A percentile compares a stretch with the other conserved stretches of the same genome.
Evolutionary conservation across 192 early-diverging fungal species (phyloP).

Genomic region (Coemansia sp.): DNA sequence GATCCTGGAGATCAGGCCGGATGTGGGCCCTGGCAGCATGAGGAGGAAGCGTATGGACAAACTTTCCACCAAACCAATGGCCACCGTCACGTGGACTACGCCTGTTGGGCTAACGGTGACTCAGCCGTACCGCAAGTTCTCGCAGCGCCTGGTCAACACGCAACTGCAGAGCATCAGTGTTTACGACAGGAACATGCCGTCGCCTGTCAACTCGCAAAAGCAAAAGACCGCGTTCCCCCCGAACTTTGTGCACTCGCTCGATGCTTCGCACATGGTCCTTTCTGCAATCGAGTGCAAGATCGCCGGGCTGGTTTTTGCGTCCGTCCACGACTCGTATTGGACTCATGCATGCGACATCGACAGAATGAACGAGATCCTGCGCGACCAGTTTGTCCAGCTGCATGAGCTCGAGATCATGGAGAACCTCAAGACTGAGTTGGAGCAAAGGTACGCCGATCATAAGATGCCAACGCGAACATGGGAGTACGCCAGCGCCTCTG

Average conservation of each 20-base stretch:
- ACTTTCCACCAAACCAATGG: constrained; percentile 67
- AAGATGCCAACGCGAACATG: constrained; percentile 59
- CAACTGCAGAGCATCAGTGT: constrained; percentile 76
- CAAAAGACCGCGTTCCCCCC: constrained; percentile 97
- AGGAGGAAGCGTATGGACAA: constrained; percentile 36
- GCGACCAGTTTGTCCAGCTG: constrained; percentile 86
- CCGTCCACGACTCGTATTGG: constrained; percentile 99
- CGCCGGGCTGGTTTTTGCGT: constrained; percentile 80
- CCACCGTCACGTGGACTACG: constrained; percentile 93
- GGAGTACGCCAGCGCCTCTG: constrained; percentile 51
- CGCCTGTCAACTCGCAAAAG: constrained; percentile 87
- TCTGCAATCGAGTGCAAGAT: constrained; percentile 83
- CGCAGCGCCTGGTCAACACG: constrained; percentile 69
- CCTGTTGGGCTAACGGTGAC: constrained; percentile 92
- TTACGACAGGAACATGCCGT: constrained; percentile 62
- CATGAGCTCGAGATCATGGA: constrained; percentile 85
- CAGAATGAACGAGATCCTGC: constrained; percentile 77
- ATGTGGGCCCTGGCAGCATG: constrained; percentile 38
- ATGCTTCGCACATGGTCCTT: constrained; percentile 96
- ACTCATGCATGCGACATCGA: constrained; percentile 91
- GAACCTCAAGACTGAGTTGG: constrained; percentile 77
- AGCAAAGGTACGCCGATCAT: constrained; percentile 73
- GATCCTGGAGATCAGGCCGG: constrained; percentile 44
- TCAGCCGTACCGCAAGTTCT: constrained; percentile 88
- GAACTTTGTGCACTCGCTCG: constrained; percentile 97